Evolutionary conservation across 2,329 filamentous ascomycete genomes (phyloP), one percentile per base, ranked within the genome.

Genomic region (Amesomyces nigricolor): DNA sequence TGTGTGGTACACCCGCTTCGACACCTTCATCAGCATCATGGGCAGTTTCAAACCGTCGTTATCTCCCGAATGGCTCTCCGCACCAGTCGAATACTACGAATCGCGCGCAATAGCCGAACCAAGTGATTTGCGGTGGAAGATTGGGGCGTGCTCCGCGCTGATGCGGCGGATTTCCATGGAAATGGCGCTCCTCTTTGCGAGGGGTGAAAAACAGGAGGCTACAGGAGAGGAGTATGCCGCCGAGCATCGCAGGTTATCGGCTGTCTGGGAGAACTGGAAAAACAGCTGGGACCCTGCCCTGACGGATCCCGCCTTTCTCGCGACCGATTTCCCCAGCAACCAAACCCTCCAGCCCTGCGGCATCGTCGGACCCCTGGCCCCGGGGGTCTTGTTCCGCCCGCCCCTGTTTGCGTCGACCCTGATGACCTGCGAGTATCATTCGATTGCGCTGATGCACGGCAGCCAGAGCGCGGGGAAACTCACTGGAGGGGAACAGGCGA

Each of bases 1-100:
- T 48, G 78, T 80, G n/a, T 97, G 94, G 94, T 96, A 96, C 69
- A 79, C 85, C 30, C 85, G 91, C 37, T 95, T 95, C 66, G 94
- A 97, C 68, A 78, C 91, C 9, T 88, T 91, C 55, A 85, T 89
- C 5, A 88, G 88, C 1, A 80, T 96, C 59, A 85, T 96, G 77
- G 88, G 88, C 22, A 88, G 88, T 1, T 87, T 87, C 62, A 83
- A 86, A 62, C 85, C 88, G 0, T 80, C 85, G 2, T 75, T 97
- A 13, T 79, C 85, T 6, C 80, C 84, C 46, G 85, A 90, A 57
- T 97, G 91, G 91, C 91, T 92, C 65, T 75, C 78, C 2, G 74
- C 77, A 7, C 80, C 82, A 53, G 76, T 86, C 43, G 75, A 83
- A 3, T 87, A 82, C 66, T 88, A 86, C 65, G 73, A 76, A 38